Evolutionary conservation across 768 basidiomycete species (phyloP).

Genomic region (Boletus bicolor): DNA sequence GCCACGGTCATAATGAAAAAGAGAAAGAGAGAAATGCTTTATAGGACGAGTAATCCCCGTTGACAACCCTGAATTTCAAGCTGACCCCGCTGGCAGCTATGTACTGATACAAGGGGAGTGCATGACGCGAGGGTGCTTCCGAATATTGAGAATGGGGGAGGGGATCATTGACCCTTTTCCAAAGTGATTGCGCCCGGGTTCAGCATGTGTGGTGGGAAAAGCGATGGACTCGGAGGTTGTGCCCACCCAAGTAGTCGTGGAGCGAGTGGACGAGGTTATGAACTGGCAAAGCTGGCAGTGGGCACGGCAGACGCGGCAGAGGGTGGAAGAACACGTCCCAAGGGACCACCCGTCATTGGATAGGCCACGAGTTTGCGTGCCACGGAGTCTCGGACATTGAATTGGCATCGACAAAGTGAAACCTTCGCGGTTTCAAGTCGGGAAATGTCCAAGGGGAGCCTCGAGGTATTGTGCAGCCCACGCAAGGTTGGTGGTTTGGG

Average conservation of each 20-base stretch:
- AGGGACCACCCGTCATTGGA: background rate
- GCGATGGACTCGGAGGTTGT: conserved; percentile 15
- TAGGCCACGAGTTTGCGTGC: conserved; percentile 1
- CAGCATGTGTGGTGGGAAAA: conserved; percentile 15
- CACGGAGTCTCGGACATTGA: conserved; percentile 35
- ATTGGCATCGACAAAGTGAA: conserved; percentile 9
- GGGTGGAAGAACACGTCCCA: background rate
- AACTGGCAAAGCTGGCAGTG: conserved; percentile 8
- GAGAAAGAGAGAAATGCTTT: background rate
- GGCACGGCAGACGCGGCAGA: background rate
- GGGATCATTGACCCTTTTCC: conserved; percentile 14
- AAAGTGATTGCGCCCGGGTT: conserved; percentile 21
- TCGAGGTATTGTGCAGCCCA: conserved; percentile 10
- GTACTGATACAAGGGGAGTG: background rate
- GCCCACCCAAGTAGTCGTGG: too few species aligned
- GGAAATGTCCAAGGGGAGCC: background rate
- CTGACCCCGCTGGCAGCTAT: conserved; percentile 9
- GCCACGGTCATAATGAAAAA: conserved; percentile 20
- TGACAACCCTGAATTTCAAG: conserved; percentile 27
- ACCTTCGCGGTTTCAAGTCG: conserved; percentile 27
- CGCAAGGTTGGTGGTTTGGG: conserved; percentile 6
- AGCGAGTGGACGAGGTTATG: conserved; percentile 6
- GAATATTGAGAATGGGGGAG: conserved; percentile 1
- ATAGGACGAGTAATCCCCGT: conserved; percentile 33
- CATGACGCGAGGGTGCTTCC: conserved; percentile 6